A percentile compares a stretch with the other conserved stretches of the same genome.
Conservation (phyloP, 768 basidiomycete genomes). For the Trametes cingulata region DNA sequence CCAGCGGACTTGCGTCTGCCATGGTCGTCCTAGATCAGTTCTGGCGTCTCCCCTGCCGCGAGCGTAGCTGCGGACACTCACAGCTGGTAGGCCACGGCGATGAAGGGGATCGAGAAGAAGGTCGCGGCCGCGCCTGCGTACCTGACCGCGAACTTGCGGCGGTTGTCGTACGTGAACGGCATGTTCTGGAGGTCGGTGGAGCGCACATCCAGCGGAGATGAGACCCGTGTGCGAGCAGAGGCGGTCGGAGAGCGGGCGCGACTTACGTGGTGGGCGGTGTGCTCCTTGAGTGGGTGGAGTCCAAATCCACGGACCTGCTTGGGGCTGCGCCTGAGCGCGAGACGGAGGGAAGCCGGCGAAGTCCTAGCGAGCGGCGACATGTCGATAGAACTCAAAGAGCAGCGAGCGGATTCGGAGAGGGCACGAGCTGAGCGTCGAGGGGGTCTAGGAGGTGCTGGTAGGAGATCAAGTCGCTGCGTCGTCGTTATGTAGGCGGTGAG, state of each 20-base stretch:
- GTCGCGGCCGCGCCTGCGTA: slow-evolving; percentile 42
- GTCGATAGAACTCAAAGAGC: background rate
- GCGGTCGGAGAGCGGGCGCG: background rate
- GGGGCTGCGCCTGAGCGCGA: slow-evolving; percentile 13
- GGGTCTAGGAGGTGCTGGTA: background rate
- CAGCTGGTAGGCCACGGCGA: slow-evolving; percentile 61
- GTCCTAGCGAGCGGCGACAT: slow-evolving; percentile 18
- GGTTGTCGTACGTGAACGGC: slow-evolving; percentile 33
- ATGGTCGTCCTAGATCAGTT: slow-evolving; percentile 17
- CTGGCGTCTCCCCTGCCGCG: slow-evolving; percentile 1
- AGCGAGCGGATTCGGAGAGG: background rate
- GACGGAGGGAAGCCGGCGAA: slow-evolving; percentile 11
- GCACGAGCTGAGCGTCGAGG: background rate
- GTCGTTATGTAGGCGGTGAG: slow-evolving; percentile 11
- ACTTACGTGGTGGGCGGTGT: slow-evolving; percentile 16
- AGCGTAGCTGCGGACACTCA: slow-evolving; percentile 38
- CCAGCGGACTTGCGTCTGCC: slow-evolving; percentile 25
- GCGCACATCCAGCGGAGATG: background rate
- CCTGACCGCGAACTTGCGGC: slow-evolving; percentile 41
- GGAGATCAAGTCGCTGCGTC: background rate
- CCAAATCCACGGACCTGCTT: slow-evolving; percentile 11
- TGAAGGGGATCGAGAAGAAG: slow-evolving; percentile 68
- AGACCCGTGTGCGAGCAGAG: background rate
- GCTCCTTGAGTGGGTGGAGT: slow-evolving; percentile 11
- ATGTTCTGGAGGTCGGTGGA: slow-evolving; percentile 28